phyloP scores from a whole-genome alignment of 352 stramenopile genomes.

The Plasmopara muralis region DNA sequence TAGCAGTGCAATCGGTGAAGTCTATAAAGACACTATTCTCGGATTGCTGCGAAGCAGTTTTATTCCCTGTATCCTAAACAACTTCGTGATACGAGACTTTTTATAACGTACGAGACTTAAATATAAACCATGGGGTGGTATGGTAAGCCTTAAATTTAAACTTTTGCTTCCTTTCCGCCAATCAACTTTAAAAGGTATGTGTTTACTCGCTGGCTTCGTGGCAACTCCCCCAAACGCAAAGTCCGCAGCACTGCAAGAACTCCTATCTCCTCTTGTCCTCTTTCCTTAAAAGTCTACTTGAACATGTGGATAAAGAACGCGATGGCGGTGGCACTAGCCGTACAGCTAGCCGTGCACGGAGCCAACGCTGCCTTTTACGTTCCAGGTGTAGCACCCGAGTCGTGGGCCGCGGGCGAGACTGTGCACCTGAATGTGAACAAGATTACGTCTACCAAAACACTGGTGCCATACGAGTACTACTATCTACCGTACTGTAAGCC shows the following conservation, averaged over 20 bases:
- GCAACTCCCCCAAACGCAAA: constrained; percentile 15
- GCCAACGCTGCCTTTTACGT: constrained; percentile 74
- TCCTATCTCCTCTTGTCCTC: not conserved
- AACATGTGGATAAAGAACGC: constrained; percentile 33
- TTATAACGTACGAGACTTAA: no score
- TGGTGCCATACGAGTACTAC: constrained; percentile 99
- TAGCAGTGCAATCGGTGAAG: no score
- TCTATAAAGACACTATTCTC: no score
- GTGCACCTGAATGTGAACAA: constrained; percentile 96
- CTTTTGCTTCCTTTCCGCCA: not conserved
- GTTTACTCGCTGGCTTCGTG: constrained; percentile 20
- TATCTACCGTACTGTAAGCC: constrained; percentile 92
- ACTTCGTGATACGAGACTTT: no score
- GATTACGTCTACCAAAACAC: constrained; percentile 96
- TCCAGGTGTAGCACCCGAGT: constrained; percentile 77
- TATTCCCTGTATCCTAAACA: no score
- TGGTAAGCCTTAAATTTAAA: not conserved
- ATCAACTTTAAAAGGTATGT: constrained; percentile 11
- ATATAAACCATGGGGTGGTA: no score
- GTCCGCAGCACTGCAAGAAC: not conserved
- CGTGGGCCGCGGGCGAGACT: constrained; percentile 71
- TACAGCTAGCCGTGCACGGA: constrained; percentile 14
- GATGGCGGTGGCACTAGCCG: constrained; percentile 18
- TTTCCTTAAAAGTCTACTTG: constrained; percentile 1
- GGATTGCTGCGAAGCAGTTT: no score